Base-by-base conservation (phyloP, 108 stramenopile genomes). In the Nitzschia sp. region DNA sequence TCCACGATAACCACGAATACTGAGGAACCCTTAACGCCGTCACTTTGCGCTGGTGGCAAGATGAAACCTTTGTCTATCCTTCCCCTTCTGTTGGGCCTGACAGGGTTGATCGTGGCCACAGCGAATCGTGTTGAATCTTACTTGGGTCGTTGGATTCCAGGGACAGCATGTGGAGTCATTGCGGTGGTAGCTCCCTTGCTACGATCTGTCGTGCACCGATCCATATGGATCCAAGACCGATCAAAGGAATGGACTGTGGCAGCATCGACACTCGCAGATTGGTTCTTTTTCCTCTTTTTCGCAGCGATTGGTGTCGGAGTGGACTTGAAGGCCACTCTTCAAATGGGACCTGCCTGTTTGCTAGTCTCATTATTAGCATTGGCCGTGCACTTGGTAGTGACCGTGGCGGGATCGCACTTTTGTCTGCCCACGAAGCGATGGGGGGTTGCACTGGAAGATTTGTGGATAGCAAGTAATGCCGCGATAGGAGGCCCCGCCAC, bases 401-500 rank as follows among this genome's bases (percentile, higher is more conserved):
- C 73, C 0, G 21, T 85, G 4, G 5, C 72, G 4, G 81, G 81
- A 21, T 75, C 73, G 23, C 45, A 59, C 1, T 2, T 71, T 4
- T 38, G 76, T 22, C 58, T 56, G 23, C 53, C 53, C 11, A 2
- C 46, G 4, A 19, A 26, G 28, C 30, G 48, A 45, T 38, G 22
- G 15, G 16, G 46, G 16, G 35, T 81, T 28, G 65, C 60, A 23
- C 62, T 83, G 70, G 79, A 87, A 64, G 89, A 92, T 71, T 48
- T 86, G 11, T 74, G 86, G 54, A 80, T 85, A 31, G 91, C 91
- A 35, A 86, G 85, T 11, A 92, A 92, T 66, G 91, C 88, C n/a
- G 91, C 88, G 2, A 88, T 92, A 33, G 91, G 88, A 21, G 91
- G 91, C 6, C 86, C 91, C 0, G 80, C 84, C 11, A 92, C 91